Conservation (phyloP, 202 grass and related monocot species). For the Musa balbisiana region DNA sequence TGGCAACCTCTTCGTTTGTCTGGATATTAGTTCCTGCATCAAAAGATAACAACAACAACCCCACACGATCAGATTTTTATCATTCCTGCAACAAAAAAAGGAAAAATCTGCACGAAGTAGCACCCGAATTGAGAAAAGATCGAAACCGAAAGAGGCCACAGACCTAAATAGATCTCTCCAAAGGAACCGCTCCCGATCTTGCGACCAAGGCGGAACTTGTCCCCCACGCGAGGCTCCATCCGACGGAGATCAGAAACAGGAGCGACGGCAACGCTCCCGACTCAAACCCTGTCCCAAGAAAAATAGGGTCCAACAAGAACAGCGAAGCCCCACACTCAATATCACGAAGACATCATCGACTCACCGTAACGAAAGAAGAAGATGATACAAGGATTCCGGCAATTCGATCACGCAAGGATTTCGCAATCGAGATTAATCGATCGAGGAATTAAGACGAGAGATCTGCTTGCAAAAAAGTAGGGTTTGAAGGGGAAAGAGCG, state of each 20-base stretch:
- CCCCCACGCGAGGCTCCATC: slow-evolving; percentile 87
- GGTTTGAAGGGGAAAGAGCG: no score
- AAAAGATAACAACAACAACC: slow-evolving; percentile 13
- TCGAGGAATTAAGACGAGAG: no score
- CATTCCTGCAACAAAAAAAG: slow-evolving; percentile 14
- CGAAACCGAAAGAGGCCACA: slow-evolving; percentile 12
- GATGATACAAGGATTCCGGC: no score
- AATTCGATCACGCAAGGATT: no score
- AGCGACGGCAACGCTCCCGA: neutral
- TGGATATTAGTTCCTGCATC: slow-evolving; percentile 84
- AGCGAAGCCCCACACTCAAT: no score
- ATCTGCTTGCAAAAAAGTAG: no score
- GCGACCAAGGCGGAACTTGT: slow-evolving; percentile 85
- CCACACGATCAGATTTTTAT: neutral
- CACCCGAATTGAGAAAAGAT: neutral
- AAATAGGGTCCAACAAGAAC: no score
- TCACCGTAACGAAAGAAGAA: no score
- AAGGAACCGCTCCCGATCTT: slow-evolving; percentile 95
- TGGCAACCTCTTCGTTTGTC: slow-evolving; percentile 95
- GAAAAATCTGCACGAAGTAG: neutral
- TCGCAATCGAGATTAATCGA: no score
- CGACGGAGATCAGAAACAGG: neutral
- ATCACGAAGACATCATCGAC: no score
- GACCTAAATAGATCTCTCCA: slow-evolving; percentile 96
- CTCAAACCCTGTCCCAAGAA: no score